Evolutionary conservation across 352 stramenopile species (phyloP).

Genomic region (Pythium chondricola): DNA sequence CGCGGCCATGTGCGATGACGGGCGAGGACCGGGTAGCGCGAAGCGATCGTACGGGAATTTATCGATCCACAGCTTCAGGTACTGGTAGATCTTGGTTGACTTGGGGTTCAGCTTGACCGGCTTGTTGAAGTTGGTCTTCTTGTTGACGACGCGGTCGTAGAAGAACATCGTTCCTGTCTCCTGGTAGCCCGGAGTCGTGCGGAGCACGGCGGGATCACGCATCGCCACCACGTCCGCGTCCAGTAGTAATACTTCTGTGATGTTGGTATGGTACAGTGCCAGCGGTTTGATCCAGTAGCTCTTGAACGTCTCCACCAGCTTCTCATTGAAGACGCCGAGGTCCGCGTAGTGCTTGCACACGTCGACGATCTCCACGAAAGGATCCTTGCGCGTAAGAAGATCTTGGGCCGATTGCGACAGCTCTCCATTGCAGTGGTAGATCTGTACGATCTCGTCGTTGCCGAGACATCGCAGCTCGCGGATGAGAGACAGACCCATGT

Average conservation of each 20-base stretch:
- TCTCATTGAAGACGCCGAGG: conserved; percentile 20
- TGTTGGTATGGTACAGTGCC: conserved; percentile 40
- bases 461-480: conserved; percentile 21
- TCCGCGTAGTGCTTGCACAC: conserved; percentile 33
- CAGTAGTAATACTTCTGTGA: conserved; percentile 39
- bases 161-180: conserved; percentile 54
- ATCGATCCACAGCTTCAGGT: conserved; percentile 26
- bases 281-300: conserved; percentile 68
- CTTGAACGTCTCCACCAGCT: conserved; percentile 31
- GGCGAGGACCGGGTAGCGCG: conserved; percentile 14
- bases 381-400: conserved; percentile 16
- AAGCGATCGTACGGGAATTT: conserved; percentile 38
- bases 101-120: conserved; percentile 21
- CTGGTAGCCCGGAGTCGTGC: conserved; percentile 30
- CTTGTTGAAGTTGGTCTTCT: conserved; percentile 47
- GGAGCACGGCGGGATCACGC: conserved; percentile 33
- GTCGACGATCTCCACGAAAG: conserved; percentile 37
- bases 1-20: conserved; percentile 24
- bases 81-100: conserved; percentile 22
- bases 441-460: conserved; percentile 21
- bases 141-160: conserved; percentile 56
- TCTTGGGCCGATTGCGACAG: conserved; percentile 7
- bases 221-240: conserved; percentile 51
- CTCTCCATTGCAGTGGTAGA: conserved; percentile 21
- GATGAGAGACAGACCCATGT: conserved; percentile 29